A percentile compares a stretch with the other conserved stretches of the same genome.
phyloP scores from a whole-genome alignment of 495 filamentous ascomycete genomes.

The Achaetomiella virescens region DNA sequence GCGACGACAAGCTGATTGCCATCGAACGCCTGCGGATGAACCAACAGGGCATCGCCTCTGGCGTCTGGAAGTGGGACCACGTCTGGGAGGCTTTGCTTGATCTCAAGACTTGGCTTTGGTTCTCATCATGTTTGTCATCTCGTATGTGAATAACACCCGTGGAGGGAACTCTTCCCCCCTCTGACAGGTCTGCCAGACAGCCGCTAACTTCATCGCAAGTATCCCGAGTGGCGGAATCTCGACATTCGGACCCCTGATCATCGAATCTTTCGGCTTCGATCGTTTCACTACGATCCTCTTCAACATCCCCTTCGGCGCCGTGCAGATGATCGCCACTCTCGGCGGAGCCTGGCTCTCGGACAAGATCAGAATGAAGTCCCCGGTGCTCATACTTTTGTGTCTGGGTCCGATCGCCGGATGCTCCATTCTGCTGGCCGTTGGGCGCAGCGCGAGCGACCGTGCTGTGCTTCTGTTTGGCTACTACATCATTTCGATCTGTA shows the following conservation, averaged over 20 bases:
- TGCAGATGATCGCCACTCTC: slow-evolving; percentile 1
- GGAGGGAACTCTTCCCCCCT: too few species aligned
- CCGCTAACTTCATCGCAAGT: not conserved
- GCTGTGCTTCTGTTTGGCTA: not conserved
- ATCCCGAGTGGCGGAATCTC: slow-evolving; percentile 1
- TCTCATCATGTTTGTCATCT: slow-evolving; percentile 1
- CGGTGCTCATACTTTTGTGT: not conserved
- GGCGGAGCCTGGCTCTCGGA: not conserved
- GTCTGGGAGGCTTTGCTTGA: not conserved
- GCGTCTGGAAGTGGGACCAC: not conserved
- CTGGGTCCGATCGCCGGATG: not conserved
- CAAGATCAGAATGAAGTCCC: not conserved
- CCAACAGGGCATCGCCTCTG: not conserved
- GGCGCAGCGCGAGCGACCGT: not conserved
- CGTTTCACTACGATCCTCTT: not conserved
- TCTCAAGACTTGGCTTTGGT: not conserved
- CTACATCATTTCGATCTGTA: not conserved
- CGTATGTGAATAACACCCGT: not conserved
- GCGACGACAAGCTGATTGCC: slow-evolving; percentile 1
- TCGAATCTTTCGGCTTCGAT: slow-evolving; percentile 1
- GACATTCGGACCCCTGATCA: not conserved
- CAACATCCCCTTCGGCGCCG: not conserved
- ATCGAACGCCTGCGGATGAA: slow-evolving; percentile 1
- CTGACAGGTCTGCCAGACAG: not conserved
- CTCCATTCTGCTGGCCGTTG: not conserved